Evolutionary conservation across 441 rosid species (phyloP).

Genomic region (Daphne laureola): DNA sequence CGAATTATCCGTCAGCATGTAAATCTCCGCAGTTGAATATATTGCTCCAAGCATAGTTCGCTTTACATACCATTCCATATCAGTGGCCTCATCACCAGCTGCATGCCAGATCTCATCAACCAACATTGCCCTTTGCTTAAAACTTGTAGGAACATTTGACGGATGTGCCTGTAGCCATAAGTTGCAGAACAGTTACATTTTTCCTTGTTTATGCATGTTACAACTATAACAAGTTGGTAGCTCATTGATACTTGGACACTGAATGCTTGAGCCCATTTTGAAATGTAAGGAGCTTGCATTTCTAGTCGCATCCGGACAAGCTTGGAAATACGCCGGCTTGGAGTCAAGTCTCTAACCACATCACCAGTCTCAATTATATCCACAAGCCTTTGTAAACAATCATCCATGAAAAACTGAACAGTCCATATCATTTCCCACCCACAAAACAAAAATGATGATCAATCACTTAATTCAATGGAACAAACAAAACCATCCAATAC

Average conservation of each 20-base stretch:
- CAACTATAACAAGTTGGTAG: slow-evolving; percentile 4
- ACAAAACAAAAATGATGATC: slow-evolving; percentile 1
- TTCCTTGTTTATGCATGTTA: not conserved
- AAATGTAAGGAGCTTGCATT: slow-evolving; percentile 81
- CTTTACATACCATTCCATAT: slow-evolving; percentile 80
- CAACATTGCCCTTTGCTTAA: slow-evolving; percentile 80
- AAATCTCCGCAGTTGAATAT: slow-evolving; percentile 89
- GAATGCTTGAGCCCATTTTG: slow-evolving; percentile 95
- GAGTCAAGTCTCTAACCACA: slow-evolving; percentile 43
- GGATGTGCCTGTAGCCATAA: slow-evolving; percentile 66
- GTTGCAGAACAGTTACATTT: not conserved
- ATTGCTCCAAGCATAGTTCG: slow-evolving; percentile 85
- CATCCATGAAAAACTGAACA: slow-evolving; percentile 83
- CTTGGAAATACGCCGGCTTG: slow-evolving; percentile 62
- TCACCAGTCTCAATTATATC: slow-evolving; percentile 61
- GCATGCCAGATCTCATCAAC: slow-evolving; percentile 87
- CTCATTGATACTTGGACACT: slow-evolving; percentile 56
- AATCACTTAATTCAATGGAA: not conserved
- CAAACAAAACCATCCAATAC: too few relatives aligned
- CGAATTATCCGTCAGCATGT: slow-evolving; percentile 90
- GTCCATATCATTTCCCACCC: not conserved
- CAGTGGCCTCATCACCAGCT: slow-evolving; percentile 61
- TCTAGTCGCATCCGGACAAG: slow-evolving; percentile 68
- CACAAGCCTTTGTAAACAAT: slow-evolving; percentile 65
- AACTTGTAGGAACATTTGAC: slow-evolving; percentile 60